Percentiles rank a stretch among this genome's conserved stretches.
phyloP scores from a whole-genome alignment of 2,329 filamentous ascomycete genomes.

The Alternaria gaisen region DNA sequence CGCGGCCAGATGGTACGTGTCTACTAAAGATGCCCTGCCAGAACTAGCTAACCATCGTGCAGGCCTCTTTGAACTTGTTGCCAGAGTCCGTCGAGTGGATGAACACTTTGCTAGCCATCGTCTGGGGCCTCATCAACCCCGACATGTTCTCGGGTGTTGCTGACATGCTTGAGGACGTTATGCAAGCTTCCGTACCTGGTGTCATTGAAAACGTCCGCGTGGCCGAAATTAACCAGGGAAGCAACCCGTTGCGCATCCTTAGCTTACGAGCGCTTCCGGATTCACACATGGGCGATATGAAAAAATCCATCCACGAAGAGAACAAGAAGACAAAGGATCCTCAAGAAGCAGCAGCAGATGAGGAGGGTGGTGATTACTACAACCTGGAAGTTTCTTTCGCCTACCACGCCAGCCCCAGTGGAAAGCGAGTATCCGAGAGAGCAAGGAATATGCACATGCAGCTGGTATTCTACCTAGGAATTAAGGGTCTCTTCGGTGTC shows the following conservation, averaged over 20 bases:
- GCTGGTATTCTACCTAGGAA: slow-evolving; percentile 89
- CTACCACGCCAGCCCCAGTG: slow-evolving; percentile 84
- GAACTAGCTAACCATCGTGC: slow-evolving; percentile 1
- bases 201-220: slow-evolving; percentile 95
- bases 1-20: slow-evolving; percentile 75
- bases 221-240: slow-evolving; percentile 93
- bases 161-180: slow-evolving; percentile 94
- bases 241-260: slow-evolving; percentile 86
- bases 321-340: slow-evolving; percentile 84
- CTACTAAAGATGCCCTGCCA: not conserved
- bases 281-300: slow-evolving; percentile 80
- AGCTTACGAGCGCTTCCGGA: slow-evolving; percentile 88
- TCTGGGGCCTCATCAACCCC: slow-evolving; percentile 93
- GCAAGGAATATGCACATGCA: slow-evolving; percentile 98
- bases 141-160: slow-evolving; percentile 93
- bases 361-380: slow-evolving; percentile 91
- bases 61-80: slow-evolving; percentile 85
- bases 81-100: slow-evolving; percentile 94
- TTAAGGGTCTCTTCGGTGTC: slow-evolving; percentile 88
- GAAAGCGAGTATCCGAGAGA: slow-evolving; percentile 76
- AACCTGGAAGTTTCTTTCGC: slow-evolving; percentile 91
- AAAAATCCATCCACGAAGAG: slow-evolving; percentile 79
- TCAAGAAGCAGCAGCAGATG: slow-evolving; percentile 85
- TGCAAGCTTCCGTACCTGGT: slow-evolving; percentile 92
- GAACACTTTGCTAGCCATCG: slow-evolving; percentile 83